phyloP scores from a whole-genome alignment of 2,329 filamentous ascomycete species.

The Arthrobotrys conoides region DNA sequence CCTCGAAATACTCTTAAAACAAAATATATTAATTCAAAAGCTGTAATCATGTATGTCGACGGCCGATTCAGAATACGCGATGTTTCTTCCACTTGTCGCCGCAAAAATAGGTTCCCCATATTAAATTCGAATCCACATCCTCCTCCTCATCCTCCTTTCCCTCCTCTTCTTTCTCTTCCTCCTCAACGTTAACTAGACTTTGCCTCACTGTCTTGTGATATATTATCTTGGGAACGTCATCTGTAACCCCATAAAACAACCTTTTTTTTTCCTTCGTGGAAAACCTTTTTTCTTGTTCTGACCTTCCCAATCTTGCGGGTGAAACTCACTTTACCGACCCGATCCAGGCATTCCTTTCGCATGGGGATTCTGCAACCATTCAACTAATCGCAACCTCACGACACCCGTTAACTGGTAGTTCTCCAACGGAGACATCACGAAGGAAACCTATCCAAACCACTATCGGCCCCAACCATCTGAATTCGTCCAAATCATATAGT shows the following conservation, averaged over 20 bases:
- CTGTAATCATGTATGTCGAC: slow-evolving; percentile 16
- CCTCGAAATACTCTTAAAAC: slow-evolving; percentile 8
- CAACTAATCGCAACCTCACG: slow-evolving; percentile 42
- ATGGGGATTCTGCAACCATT: slow-evolving; percentile 52
- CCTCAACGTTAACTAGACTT: slow-evolving; percentile 4
- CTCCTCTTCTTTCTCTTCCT: not conserved
- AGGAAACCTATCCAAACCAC: slow-evolving; percentile 13
- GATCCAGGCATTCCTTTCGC: slow-evolving; percentile 50
- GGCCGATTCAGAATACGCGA: slow-evolving; percentile 26
- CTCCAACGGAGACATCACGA: slow-evolving; percentile 25
- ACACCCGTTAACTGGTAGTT: slow-evolving; percentile 21
- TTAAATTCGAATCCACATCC: no score
- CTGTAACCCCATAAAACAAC: slow-evolving; percentile 37
- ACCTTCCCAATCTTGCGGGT: slow-evolving; percentile 59
- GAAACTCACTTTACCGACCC: slow-evolving; percentile 52
- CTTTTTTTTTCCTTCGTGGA: slow-evolving; percentile 32
- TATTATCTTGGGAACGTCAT: slow-evolving; percentile 23
- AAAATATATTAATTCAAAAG: no score
- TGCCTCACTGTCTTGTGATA: slow-evolving; percentile 43
- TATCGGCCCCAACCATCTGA: not conserved
- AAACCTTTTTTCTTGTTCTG: slow-evolving; percentile 40
- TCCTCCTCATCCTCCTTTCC: not conserved
- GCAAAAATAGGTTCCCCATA: slow-evolving; percentile 36
- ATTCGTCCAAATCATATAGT: not conserved
- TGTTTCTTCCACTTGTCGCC: slow-evolving; percentile 24